Evolutionary conservation across 352 stramenopile genomes (phyloP).

Genomic region (Pythium biforme): DNA sequence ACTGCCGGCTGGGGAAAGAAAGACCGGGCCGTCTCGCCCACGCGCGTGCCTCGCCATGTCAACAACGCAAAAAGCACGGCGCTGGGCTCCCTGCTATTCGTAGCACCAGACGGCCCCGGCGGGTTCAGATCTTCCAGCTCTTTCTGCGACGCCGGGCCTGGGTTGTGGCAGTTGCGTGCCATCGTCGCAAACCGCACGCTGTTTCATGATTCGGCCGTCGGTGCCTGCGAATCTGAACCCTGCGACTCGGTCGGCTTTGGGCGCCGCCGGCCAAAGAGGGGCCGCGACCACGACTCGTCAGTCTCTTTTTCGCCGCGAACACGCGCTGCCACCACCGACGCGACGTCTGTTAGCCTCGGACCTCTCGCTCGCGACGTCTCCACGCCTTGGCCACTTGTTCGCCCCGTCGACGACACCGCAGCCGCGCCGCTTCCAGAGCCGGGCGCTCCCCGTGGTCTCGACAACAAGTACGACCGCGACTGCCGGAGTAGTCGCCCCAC

Average conservation of each 20-base stretch:
- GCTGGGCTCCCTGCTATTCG: too few species aligned
- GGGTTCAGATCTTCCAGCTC: too few species aligned
- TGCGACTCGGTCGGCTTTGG: not conserved
- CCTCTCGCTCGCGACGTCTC: too few species aligned
- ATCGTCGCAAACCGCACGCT: too few species aligned
- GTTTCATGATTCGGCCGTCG: not conserved
- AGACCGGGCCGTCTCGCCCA: too few species aligned
- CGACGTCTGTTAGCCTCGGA: not conserved
- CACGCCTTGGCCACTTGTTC: too few species aligned
- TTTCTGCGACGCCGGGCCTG: not conserved
- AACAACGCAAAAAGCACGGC: too few species aligned
- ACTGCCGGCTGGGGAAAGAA: too few species aligned
- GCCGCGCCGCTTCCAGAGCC: not conserved
- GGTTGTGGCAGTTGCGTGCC: not conserved
- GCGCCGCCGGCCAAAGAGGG: not conserved
- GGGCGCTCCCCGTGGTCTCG: not conserved
- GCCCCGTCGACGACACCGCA: not conserved
- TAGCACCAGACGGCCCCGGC: too few species aligned
- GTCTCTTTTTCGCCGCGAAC: too few species aligned
- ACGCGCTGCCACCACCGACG: not conserved
- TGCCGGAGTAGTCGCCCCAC: not conserved
- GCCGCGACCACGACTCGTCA: too few species aligned
- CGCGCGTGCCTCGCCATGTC: too few species aligned
- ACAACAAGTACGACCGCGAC: not conserved
- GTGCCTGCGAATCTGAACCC: slow-evolving; percentile 1